Evolutionary conservation across 2,329 filamentous ascomycete genomes (phyloP).

Genomic region (Cyphellophora europaea): DNA sequence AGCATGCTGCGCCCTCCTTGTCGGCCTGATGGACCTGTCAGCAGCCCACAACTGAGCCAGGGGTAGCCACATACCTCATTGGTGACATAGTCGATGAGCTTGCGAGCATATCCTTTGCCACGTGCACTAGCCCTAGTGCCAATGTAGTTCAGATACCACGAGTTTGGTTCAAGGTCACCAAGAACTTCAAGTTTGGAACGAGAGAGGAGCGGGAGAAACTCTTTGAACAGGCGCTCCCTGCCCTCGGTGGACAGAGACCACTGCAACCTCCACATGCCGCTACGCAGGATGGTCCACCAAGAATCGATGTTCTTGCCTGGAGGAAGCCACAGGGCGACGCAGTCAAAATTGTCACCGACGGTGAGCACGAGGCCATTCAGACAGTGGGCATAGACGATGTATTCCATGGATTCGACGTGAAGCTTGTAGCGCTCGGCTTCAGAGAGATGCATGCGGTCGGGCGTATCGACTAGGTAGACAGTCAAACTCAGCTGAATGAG

Average conservation of each 20-base stretch:
- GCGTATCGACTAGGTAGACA: slow-evolving; percentile 55
- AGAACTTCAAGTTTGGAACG: slow-evolving; percentile 61
- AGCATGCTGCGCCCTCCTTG: slow-evolving; percentile 56
- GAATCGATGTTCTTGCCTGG: slow-evolving; percentile 66
- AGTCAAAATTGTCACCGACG: slow-evolving; percentile 66
- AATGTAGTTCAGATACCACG: slow-evolving; percentile 77
- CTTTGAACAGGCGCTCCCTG: slow-evolving; percentile 63
- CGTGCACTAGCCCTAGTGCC: slow-evolving; percentile 63
- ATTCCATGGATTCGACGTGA: slow-evolving; percentile 68
- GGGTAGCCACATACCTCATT: slow-evolving; percentile 36
- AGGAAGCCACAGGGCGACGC: slow-evolving; percentile 71
- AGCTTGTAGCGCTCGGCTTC: slow-evolving; percentile 65
- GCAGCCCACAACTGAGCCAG: not conserved
- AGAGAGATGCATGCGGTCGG: slow-evolving; percentile 54
- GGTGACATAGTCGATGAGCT: slow-evolving; percentile 62
- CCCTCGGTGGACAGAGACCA: slow-evolving; percentile 67
- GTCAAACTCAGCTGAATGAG: too few species aligned
- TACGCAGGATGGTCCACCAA: slow-evolving; percentile 61
- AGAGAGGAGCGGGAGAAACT: slow-evolving; percentile 67
- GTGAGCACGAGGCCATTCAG: slow-evolving; percentile 65
- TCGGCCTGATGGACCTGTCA: slow-evolving; percentile 47
- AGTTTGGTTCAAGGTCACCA: slow-evolving; percentile 55
- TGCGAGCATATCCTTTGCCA: slow-evolving; percentile 63
- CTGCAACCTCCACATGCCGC: slow-evolving; percentile 67
- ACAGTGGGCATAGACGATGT: slow-evolving; percentile 66